These are phyloP conservation scores for Phialocephala subalpina DNA, from an alignment of 2,329 filamentous ascomycete genomes.

Conservation along the genomic window DNA sequence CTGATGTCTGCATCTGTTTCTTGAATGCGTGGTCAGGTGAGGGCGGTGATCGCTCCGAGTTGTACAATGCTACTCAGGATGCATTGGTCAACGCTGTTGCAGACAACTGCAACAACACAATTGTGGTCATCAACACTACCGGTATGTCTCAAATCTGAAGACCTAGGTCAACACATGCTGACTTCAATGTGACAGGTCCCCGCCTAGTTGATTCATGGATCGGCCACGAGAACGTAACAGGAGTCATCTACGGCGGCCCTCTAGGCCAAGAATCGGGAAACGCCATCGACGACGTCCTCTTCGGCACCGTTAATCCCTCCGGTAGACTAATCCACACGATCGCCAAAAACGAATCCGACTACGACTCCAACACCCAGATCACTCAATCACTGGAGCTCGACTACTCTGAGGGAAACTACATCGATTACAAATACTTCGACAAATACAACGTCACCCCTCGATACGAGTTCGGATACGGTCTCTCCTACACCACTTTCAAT, in stretches of 20 bases:
- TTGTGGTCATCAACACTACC: conserved; percentile 72
- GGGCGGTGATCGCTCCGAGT: conserved; percentile 5
- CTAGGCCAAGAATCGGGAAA: conserved; percentile 86
- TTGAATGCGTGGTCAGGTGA: conserved; percentile 7
- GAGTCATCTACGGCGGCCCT: conserved; percentile 80
- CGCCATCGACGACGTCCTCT: conserved; percentile 80
- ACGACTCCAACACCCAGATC: conserved; percentile 45
- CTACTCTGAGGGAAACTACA: conserved; percentile 55
- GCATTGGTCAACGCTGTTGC: conserved; percentile 55
- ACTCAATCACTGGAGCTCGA: conserved; percentile 5
- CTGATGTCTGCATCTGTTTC: conserved; percentile 5
- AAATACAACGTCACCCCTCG: conserved; percentile 65
- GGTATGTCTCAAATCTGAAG: conserved; percentile 37
- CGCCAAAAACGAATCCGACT: conserved; percentile 55
- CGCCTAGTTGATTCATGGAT: conserved; percentile 77
- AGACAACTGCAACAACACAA: conserved; percentile 53
- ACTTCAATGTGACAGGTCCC: conserved; percentile 48
- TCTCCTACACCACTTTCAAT: conserved; percentile 50
- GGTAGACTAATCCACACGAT: conserved; percentile 84
- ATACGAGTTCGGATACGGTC: conserved; percentile 81
- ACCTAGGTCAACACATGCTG: neutral
- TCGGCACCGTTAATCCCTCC: conserved; percentile 77
- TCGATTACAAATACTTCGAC: conserved; percentile 82
- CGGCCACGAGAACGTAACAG: conserved; percentile 78
- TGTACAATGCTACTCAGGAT: conserved; percentile 3